These are phyloP conservation scores for Linderniella brevidens DNA, from an alignment of 257 asterid genomes.

Conservation along the genomic window DNA sequence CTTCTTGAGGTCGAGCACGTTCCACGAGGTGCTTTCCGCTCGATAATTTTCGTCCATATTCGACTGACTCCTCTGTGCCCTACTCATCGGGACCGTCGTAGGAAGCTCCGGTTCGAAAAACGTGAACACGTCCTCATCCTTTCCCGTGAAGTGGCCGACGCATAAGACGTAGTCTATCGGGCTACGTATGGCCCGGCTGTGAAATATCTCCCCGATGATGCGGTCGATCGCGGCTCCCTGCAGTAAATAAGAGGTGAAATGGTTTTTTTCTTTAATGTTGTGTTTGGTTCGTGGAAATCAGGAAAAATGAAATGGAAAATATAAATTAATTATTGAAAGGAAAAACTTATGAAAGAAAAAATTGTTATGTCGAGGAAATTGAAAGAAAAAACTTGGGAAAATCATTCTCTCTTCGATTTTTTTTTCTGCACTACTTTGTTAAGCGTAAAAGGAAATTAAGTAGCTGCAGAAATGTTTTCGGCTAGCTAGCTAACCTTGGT, in stretches of 20 bases:
- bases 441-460: slow-evolving; percentile 1
- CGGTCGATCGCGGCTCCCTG: slow-evolving; percentile 98
- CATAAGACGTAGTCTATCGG: slow-evolving; percentile 84
- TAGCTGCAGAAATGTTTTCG: too few relatives aligned
- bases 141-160: slow-evolving; percentile 74
- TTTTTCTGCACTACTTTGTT: too few relatives aligned
- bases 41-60: slow-evolving; percentile 22
- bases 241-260: too few relatives aligned
- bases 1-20: slow-evolving; percentile 78
- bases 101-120: slow-evolving; percentile 97
- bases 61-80: slow-evolving; percentile 21
- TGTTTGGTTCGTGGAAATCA: too few relatives aligned
- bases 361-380: too few relatives aligned
- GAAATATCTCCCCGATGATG: slow-evolving; percentile 85
- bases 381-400: too few relatives aligned
- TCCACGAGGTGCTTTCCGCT: slow-evolving; percentile 33
- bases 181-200: slow-evolving; percentile 38
- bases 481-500: slow-evolving; percentile 69
- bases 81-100: slow-evolving; percentile 24
- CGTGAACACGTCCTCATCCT: slow-evolving; percentile 89
- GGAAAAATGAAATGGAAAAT: not conserved
- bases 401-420: too few relatives aligned
- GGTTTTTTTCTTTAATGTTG: not conserved
- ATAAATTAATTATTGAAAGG: not conserved
- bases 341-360: too few relatives aligned